Percentiles rank a stretch among this genome's conserved stretches.
Conservation (phyloP, 345 rosid genomes). For the Populus nigra region DNA sequence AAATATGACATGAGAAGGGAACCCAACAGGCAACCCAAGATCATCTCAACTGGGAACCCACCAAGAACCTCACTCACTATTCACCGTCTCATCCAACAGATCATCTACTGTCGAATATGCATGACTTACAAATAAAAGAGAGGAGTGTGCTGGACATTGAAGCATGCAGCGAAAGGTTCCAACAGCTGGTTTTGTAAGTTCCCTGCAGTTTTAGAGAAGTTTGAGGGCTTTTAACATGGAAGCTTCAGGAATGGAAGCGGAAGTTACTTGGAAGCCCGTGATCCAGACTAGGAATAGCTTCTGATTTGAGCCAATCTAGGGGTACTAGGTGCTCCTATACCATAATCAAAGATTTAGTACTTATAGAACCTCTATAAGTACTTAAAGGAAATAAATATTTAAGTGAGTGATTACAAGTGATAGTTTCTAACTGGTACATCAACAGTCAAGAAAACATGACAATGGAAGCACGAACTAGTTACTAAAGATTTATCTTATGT, state of each 20-base stretch:
- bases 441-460: neutral
- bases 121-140: too few species aligned
- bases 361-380: neutral
- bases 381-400: neutral
- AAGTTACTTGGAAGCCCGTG: neutral
- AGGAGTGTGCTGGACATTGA: too few species aligned
- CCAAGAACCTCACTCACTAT: too few species aligned
- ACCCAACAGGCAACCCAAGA: too few species aligned
- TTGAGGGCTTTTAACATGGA: neutral
- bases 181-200: neutral
- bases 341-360: neutral
- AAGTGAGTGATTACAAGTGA: neutral
- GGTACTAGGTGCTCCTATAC: neutral
- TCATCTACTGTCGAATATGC: too few species aligned
- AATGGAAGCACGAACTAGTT: neutral
- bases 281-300: neutral
- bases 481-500: slow-evolving; percentile 3
- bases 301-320: neutral
- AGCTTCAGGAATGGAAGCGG: neutral
- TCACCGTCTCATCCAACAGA: too few species aligned
- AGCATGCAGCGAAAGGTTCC: neutral
- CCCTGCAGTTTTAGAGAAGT: neutral
- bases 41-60: too few species aligned
- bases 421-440: neutral
- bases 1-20: too few species aligned